phyloP scores from a whole-genome alignment of 495 filamentous ascomycete species.

The Xylaria castorea region DNA sequence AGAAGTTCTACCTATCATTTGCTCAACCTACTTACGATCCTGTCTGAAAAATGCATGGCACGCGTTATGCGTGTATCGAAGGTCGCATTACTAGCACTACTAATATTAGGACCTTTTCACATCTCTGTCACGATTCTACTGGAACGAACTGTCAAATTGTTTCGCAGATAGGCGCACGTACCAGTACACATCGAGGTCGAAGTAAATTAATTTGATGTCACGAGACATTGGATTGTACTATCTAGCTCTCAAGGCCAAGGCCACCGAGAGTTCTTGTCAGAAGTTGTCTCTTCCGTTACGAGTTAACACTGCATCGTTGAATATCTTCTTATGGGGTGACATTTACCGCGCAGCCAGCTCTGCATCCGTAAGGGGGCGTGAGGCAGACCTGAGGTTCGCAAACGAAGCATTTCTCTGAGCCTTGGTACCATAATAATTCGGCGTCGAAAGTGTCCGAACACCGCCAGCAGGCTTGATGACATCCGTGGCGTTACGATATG shows the following conservation, averaged over 20 bases:
- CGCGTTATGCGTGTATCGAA: background rate
- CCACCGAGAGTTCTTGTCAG: background rate
- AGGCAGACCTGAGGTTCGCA: background rate
- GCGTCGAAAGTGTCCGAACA: background rate
- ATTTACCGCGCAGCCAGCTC: background rate
- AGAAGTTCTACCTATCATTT: background rate
- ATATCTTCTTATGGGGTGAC: background rate
- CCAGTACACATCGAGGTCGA: background rate
- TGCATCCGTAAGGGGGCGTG: background rate
- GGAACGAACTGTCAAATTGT: background rate
- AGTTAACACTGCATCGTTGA: background rate
- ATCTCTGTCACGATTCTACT: background rate
- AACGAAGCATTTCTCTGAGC: conserved; percentile 16
- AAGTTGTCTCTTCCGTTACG: background rate
- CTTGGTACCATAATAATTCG: conserved; percentile 12
- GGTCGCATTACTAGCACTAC: background rate
- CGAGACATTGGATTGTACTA: background rate
- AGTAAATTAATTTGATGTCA: background rate
- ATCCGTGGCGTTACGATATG: conserved; percentile 20
- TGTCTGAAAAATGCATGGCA: background rate
- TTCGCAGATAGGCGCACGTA: background rate
- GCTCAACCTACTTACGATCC: background rate
- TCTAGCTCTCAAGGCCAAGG: background rate
- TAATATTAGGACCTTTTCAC: background rate
- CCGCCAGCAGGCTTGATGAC: background rate